These are phyloP conservation scores for Raffaelea ambrosiae DNA, from an alignment of 2,329 filamentous ascomycete genomes.

Conservation along the genomic window DNA sequence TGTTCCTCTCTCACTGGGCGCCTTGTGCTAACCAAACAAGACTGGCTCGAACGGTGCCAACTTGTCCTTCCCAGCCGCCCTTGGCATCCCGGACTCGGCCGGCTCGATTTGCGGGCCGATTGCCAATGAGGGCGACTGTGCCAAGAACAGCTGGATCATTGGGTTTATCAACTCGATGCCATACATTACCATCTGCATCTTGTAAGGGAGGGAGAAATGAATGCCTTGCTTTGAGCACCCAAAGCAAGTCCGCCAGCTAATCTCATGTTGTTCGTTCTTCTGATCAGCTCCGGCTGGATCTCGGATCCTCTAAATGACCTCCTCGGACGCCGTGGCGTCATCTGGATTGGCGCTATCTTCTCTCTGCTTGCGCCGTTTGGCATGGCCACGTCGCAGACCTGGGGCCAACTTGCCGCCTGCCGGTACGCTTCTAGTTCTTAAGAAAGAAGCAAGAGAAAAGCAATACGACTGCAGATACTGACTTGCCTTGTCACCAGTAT, in stretches of 20 bases:
- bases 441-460: background rate
- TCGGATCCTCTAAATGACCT: conserved; percentile 46
- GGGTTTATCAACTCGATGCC: conserved; percentile 49
- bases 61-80: conserved; percentile 48
- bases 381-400: conserved; percentile 62
- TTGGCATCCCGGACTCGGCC: conserved; percentile 32
- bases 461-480: background rate
- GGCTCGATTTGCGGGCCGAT: conserved; percentile 22
- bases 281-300: conserved; percentile 55
- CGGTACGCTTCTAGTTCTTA: conserved; percentile 23
- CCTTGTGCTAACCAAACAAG: conserved; percentile 18
- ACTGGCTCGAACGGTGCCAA: conserved; percentile 57
- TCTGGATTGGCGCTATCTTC: conserved; percentile 68
- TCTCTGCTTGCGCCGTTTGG: conserved; percentile 60
- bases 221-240: too few species aligned
- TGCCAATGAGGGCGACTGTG: conserved; percentile 26
- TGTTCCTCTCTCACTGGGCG: background rate
- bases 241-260: too few species aligned
- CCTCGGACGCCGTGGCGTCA: conserved; percentile 45
- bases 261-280: conserved; percentile 46
- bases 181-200: conserved; percentile 30
- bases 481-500: conserved; percentile 46
- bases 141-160: conserved; percentile 49
- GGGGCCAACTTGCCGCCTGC: conserved; percentile 62
- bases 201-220: too few species aligned